Conservation (phyloP, 148 eudicot species). For the Rheum nobile region DNA sequence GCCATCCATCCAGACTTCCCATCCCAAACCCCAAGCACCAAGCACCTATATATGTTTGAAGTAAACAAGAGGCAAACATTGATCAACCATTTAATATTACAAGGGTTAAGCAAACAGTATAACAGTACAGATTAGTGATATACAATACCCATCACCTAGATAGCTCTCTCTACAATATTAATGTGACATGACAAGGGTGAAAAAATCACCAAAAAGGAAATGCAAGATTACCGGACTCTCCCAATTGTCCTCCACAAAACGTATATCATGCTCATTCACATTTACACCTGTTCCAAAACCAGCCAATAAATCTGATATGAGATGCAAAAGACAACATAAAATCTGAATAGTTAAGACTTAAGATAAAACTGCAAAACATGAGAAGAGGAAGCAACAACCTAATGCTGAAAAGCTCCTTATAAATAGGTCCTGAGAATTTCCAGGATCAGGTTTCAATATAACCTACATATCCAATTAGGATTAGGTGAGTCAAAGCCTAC, state of each 20-base stretch:
- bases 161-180: background rate
- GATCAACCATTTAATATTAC: background rate
- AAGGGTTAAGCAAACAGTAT: background rate
- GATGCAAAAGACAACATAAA: background rate
- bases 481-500: constrained; percentile 6
- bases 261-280: constrained; percentile 94
- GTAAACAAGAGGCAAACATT: background rate
- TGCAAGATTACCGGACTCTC: constrained; percentile 82
- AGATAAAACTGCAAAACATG: background rate
- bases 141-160: background rate
- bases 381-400: constrained; percentile 33
- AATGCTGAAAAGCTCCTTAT: constrained; percentile 83
- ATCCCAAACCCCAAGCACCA: constrained; percentile 99
- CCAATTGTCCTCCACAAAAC: constrained; percentile 99
- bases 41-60: constrained; percentile 55
- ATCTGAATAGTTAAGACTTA: background rate
- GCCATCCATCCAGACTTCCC: constrained; percentile 99
- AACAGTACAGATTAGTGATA: background rate
- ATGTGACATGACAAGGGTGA: background rate
- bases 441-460: constrained; percentile 98
- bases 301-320: constrained; percentile 5
- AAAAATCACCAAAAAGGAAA: background rate
- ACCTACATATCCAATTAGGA: constrained; percentile 40
- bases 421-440: constrained; percentile 96
- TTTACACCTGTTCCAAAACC: constrained; percentile 53